Conservation (phyloP, 768 basidiomycete genomes). For the Russula sp. region DNA sequence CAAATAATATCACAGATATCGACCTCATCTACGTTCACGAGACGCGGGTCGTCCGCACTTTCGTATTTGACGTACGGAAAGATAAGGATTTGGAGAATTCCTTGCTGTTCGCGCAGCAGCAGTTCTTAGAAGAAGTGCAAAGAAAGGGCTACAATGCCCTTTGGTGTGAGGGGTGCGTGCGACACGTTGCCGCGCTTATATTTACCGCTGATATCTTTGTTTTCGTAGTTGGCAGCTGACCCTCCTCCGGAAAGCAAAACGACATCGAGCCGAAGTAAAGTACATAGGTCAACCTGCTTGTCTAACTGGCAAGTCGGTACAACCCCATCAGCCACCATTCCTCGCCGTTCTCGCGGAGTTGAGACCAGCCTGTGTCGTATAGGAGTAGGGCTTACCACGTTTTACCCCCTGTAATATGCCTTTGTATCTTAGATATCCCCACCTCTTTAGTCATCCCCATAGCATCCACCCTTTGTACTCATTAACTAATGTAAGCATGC, state of each 20-base stretch:
- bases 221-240: slow-evolving; percentile 57
- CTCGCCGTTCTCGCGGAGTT: slow-evolving; percentile 51
- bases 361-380: slow-evolving; percentile 3
- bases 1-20: slow-evolving; percentile 36
- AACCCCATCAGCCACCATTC: slow-evolving; percentile 52
- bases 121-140: slow-evolving; percentile 47
- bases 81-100: slow-evolving; percentile 44
- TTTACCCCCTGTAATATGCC: too few relatives aligned
- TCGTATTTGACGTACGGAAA: slow-evolving; percentile 52
- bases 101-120: slow-evolving; percentile 55
- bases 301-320: slow-evolving; percentile 41
- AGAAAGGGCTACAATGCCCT: slow-evolving; percentile 57
- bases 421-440: slow-evolving; percentile 13
- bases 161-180: slow-evolving; percentile 54
- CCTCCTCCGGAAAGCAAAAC: slow-evolving; percentile 52
- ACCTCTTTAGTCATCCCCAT: not conserved
- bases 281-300: slow-evolving; percentile 64
- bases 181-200: not conserved
- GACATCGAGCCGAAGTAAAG: slow-evolving; percentile 58
- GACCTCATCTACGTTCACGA: slow-evolving; percentile 51
- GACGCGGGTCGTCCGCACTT: slow-evolving; percentile 49
- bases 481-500: slow-evolving; percentile 1
- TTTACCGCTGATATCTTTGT: not conserved
- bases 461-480: slow-evolving; percentile 6
- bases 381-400: not conserved